Evolutionary conservation across 163 green algal genomes (phyloP).

Genomic region (Chlamydomonas reinhardtii): DNA sequence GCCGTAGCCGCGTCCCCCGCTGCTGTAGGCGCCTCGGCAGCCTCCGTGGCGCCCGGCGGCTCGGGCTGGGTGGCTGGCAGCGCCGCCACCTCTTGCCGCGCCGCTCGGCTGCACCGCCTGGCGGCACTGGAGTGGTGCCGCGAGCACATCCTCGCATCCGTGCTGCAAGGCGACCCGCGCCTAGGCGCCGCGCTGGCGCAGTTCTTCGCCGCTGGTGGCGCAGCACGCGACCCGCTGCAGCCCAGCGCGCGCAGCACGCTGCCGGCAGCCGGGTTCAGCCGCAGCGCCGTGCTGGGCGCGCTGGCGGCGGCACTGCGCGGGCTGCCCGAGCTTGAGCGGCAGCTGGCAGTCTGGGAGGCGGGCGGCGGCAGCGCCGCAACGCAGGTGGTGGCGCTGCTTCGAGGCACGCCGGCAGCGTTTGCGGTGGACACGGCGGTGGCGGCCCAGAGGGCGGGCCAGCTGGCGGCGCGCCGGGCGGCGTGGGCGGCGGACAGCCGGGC

Average conservation of each 20-base stretch:
- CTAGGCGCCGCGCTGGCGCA: conserved; percentile 24
- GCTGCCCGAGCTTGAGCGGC: conserved; percentile 17
- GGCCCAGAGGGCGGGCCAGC: conserved; percentile 9
- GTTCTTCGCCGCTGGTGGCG: conserved; percentile 23
- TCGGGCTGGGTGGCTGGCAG: conserved; percentile 12
- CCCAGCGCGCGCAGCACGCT: conserved; percentile 11
- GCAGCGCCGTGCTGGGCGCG: conserved; percentile 7
- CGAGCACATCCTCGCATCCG: conserved; percentile 33
- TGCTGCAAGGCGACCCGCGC: conserved; percentile 30
- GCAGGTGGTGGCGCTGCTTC: conserved; percentile 37
- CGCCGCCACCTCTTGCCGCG: conserved; percentile 19
- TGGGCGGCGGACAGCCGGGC: conserved; percentile 59
- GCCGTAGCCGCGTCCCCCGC: not conserved
- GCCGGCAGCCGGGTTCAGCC: not conserved
- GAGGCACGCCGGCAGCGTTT: conserved; percentile 1
- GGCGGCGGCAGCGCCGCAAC: not conserved
- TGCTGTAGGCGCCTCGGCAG: not conserved
- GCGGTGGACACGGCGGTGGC: conserved; percentile 25
- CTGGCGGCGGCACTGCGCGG: conserved; percentile 33
- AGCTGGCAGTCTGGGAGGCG: conserved; percentile 26
- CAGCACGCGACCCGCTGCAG: conserved; percentile 25
- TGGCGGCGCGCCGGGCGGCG: conserved; percentile 47
- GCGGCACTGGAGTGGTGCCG: conserved; percentile 66
- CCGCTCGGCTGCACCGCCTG: conserved; percentile 57
- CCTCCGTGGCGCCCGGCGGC: not conserved